Percentiles rank a stretch among this genome's conserved stretches.
Conservation (phyloP, 2,329 filamentous ascomycete genomes). For the Aplosporella prunicola region DNA sequence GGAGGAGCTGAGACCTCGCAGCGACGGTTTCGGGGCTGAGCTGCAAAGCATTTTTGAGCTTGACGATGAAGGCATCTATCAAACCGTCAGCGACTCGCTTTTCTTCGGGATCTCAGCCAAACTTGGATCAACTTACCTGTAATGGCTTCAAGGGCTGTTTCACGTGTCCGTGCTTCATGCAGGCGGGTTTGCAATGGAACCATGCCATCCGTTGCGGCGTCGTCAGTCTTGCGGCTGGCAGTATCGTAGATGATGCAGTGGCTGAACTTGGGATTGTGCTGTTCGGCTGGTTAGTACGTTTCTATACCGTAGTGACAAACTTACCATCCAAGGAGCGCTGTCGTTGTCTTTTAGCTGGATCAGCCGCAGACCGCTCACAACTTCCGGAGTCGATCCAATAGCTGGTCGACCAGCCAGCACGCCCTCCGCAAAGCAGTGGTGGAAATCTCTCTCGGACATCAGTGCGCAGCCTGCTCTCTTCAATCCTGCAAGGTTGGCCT, state of each 20-base stretch:
- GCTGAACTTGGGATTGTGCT: too few species aligned
- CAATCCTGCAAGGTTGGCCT: neutral
- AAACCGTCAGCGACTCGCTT: neutral
- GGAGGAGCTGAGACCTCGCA: neutral
- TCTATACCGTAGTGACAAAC: too few species aligned
- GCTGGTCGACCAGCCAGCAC: slow-evolving; percentile 33
- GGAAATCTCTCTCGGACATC: slow-evolving; percentile 42
- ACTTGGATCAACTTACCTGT: too few species aligned
- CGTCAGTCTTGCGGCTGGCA: too few species aligned
- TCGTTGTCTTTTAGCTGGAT: too few species aligned
- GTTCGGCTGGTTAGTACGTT: too few species aligned
- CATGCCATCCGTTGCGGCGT: neutral
- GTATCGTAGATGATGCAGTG: too few species aligned
- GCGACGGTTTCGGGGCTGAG: neutral
- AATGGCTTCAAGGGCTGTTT: too few species aligned
- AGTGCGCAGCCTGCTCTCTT: slow-evolving; percentile 32
- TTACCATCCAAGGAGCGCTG: too few species aligned
- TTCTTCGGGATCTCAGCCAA: neutral
- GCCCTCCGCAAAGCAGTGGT: slow-evolving; percentile 45
- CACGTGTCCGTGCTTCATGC: neutral
- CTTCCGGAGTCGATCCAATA: neutral
- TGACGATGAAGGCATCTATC: neutral
- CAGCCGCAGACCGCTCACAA: neutral
- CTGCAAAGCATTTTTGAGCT: neutral
- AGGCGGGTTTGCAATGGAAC: neutral